A percentile compares a stretch with the other conserved stretches of the same genome.
Conservation (phyloP, 495 filamentous ascomycete species). For the Podospora pseudopauciseta region DNA sequence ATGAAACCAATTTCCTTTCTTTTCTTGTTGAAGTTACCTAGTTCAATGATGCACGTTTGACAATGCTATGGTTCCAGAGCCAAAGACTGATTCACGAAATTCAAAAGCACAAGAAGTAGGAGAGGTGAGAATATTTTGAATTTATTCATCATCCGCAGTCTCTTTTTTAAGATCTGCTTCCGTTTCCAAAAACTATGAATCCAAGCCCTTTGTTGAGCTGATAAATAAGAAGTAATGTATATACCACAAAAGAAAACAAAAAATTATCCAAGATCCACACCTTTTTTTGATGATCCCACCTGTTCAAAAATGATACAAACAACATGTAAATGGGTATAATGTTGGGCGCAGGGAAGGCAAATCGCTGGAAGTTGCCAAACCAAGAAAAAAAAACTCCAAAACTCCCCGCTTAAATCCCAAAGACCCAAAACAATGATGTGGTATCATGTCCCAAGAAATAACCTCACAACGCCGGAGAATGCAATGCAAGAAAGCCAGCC, state of each 20-base stretch:
- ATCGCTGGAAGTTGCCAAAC: neutral
- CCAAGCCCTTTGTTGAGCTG: neutral
- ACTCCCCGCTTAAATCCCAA: neutral
- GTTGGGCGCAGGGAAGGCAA: neutral
- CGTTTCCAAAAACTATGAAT: neutral
- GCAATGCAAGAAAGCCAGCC: neutral
- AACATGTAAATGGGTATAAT: neutral
- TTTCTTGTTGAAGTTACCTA: neutral
- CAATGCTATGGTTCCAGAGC: neutral
- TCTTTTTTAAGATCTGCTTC: neutral
- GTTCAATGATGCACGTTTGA: neutral
- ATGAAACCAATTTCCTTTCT: neutral
- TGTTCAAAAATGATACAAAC: neutral
- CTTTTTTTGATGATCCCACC: neutral
- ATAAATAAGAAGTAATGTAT: neutral
- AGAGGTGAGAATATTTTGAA: neutral
- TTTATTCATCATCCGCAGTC: neutral
- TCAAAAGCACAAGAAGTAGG: neutral
- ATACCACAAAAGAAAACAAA: neutral
- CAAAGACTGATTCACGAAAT: neutral
- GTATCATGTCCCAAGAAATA: neutral
- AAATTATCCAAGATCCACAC: neutral
- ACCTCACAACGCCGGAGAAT: neutral
- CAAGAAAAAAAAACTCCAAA: neutral
- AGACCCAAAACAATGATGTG: neutral